Evolutionary conservation across 2,329 filamentous ascomycete species (phyloP).

Genomic region (Tolypocladium cylindrosporum): DNA sequence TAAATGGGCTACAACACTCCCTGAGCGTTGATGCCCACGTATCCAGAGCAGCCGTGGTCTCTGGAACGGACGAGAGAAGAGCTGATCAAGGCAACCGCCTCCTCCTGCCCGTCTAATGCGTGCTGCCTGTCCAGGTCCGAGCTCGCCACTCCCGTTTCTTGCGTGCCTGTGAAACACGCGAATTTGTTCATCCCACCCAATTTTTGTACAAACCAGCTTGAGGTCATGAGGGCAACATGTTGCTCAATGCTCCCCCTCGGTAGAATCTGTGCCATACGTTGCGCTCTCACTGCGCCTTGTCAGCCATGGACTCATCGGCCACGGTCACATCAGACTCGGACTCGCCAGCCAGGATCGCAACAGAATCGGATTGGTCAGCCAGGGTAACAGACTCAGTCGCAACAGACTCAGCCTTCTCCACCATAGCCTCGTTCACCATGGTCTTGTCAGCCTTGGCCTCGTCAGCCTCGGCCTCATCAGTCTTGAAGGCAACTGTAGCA

Average conservation of each 20-base stretch:
- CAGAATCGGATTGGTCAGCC: neutral
- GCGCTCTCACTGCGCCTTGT: neutral
- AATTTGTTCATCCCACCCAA: neutral
- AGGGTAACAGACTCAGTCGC: neutral
- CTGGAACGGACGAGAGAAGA: neutral
- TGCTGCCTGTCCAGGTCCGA: neutral
- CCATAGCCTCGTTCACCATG: no score
- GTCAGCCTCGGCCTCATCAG: slow-evolving; percentile 1
- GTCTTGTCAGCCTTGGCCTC: neutral
- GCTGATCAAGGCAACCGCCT: neutral
- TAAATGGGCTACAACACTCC: neutral
- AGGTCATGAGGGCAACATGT: neutral
- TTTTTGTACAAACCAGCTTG: neutral
- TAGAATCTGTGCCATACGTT: neutral
- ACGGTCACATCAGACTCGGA: neutral
- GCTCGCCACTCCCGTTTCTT: neutral
- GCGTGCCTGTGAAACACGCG: neutral
- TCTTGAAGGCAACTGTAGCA: slow-evolving; percentile 15
- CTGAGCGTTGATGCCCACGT: neutral
- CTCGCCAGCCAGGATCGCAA: neutral
- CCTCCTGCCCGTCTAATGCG: neutral
- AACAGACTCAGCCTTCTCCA: neutral
- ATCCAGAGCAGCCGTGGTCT: neutral
- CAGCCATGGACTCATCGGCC: neutral
- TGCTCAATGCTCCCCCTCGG: neutral